Percentiles rank a stretch among this genome's conserved stretches.
phyloP scores from a whole-genome alignment of 176 grass and related monocot species.

The Raddia guianensis region DNA sequence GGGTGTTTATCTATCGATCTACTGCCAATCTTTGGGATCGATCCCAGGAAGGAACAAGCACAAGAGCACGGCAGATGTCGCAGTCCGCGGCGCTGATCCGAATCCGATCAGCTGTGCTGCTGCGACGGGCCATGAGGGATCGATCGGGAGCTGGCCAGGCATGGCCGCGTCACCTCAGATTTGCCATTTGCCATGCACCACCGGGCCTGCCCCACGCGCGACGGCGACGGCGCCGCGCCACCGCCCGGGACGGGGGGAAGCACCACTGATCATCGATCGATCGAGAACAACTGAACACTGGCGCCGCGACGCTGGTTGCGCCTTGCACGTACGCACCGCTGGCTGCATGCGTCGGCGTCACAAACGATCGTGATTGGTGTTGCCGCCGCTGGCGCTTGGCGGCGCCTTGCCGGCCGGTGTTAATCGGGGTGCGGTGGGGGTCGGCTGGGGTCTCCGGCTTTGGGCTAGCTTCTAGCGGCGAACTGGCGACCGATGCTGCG shows the following conservation, averaged over 20 bases:
- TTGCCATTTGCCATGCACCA: not conserved
- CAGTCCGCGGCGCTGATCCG: not conserved
- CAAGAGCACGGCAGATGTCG: not conserved
- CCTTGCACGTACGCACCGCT: too few species aligned
- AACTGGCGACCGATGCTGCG: too few species aligned
- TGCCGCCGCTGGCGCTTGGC: too few species aligned
- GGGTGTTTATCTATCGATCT: not conserved
- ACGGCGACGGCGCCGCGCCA: constrained; percentile 17
- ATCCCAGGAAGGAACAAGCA: too few species aligned
- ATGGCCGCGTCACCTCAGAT: constrained; percentile 23
- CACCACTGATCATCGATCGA: too few species aligned
- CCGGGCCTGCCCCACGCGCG: not conserved
- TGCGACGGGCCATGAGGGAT: not conserved
- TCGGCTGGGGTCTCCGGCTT: too few species aligned
- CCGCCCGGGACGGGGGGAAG: not conserved
- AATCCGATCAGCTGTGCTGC: not conserved
- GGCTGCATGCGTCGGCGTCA: too few species aligned
- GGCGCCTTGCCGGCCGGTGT: too few species aligned
- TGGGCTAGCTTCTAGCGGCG: too few species aligned
- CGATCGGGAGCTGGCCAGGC: not conserved
- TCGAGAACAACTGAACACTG: too few species aligned
- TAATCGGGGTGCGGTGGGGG: too few species aligned
- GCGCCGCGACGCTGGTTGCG: not conserved
- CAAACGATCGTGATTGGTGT: too few species aligned
- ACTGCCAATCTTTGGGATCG: not conserved